Evolutionary conservation across 129 eudicot species (phyloP).

Genomic region (Glebionis coronaria): DNA sequence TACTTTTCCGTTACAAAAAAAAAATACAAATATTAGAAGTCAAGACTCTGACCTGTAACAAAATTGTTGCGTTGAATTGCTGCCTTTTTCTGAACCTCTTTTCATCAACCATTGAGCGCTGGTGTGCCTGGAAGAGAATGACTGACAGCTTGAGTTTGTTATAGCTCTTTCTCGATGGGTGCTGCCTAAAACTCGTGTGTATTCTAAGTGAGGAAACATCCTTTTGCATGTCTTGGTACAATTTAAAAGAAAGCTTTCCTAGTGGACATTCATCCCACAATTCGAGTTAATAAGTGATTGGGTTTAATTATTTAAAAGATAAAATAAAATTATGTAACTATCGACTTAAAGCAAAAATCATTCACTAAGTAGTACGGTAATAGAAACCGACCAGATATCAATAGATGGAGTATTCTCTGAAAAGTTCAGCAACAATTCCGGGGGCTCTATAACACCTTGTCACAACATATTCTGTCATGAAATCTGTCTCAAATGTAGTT

Average conservation of each 20-base stretch:
- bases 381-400: no score
- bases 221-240: constrained; percentile 46
- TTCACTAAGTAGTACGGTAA: constrained; percentile 13
- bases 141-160: constrained; percentile 48
- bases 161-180: constrained; percentile 45
- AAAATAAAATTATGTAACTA: background rate
- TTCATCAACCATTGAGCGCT: constrained; percentile 66
- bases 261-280: constrained; percentile 15
- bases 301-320: constrained; percentile 15
- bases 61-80: constrained; percentile 60
- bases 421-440: no score
- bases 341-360: constrained; percentile 11
- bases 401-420: no score
- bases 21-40: constrained; percentile 17
- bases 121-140: constrained; percentile 62
- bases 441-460: no score
- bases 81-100: constrained; percentile 59
- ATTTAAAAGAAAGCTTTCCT: constrained; percentile 64
- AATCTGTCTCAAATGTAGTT: no score
- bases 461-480: no score
- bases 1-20: background rate
- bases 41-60: constrained; percentile 53
- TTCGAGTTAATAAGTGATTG: constrained; percentile 9
- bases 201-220: constrained; percentile 60
- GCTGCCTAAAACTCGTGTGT: constrained; percentile 54